Percentiles rank a stretch among this genome's conserved stretches.
Conservation (phyloP, 345 rosid species). For the Pistacia vera region DNA sequence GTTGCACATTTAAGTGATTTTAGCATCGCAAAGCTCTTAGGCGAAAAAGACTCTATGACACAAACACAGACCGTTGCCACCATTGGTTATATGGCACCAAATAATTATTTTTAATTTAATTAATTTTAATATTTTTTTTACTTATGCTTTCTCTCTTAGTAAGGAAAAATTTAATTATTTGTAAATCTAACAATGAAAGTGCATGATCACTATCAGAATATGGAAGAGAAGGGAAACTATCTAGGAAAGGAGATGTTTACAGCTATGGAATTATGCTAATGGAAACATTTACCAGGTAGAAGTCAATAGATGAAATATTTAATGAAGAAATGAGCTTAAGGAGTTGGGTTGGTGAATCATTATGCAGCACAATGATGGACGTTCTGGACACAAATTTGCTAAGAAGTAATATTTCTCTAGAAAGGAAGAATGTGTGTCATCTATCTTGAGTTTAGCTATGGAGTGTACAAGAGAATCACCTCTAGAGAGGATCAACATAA, state of each 20-base stretch:
- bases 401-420: no score
- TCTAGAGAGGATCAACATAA: no score
- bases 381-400: no score
- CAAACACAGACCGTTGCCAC: conserved; percentile 12
- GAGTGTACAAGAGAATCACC: no score
- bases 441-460: no score
- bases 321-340: no score
- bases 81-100: conserved; percentile 14
- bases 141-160: no score
- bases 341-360: no score
- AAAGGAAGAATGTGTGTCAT: no score
- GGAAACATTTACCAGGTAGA: conserved; percentile 13
- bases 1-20: conserved; percentile 5
- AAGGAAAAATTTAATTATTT: not conserved
- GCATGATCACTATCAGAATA: not conserved
- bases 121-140: not conserved
- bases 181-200: not conserved
- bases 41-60: not conserved
- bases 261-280: conserved; percentile 20
- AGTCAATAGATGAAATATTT: no score
- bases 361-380: no score
- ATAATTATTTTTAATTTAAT: not conserved
- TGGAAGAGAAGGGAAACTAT: not conserved
- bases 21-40: conserved; percentile 7
- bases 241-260: conserved; percentile 14